These are phyloP conservation scores for Forsythia viridissima DNA, from an alignment of 257 asterid genomes.

Conservation along the genomic window DNA sequence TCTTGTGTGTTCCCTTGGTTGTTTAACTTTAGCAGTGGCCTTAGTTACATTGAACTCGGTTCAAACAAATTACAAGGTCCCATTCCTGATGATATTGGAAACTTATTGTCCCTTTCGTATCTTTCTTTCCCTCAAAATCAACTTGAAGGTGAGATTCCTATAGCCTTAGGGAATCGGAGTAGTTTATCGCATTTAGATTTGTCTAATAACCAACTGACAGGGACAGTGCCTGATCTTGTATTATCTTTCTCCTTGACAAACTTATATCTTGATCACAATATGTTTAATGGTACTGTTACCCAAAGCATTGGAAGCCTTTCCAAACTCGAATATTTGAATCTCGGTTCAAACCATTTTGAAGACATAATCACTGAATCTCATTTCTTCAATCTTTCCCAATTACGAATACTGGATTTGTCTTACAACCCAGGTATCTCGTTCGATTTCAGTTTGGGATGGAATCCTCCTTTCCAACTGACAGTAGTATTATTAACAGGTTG, in stretches of 20 bases:
- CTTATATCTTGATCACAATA: too few relatives aligned
- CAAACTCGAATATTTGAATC: background rate
- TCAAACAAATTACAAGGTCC: background rate
- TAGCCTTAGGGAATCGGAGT: background rate
- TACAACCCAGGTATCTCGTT: background rate
- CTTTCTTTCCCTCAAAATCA: background rate
- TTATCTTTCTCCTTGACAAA: too few relatives aligned
- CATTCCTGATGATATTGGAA: conserved; percentile 2
- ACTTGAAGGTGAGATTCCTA: background rate
- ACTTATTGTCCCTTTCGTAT: background rate
- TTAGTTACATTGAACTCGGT: background rate
- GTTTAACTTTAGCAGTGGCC: conserved; percentile 16
- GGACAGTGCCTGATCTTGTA: background rate
- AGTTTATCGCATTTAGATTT: background rate
- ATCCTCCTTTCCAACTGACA: background rate
- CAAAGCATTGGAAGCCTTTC: too few relatives aligned
- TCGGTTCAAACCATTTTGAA: too few relatives aligned
- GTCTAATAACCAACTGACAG: background rate
- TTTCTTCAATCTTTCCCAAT: background rate
- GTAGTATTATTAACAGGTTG: background rate
- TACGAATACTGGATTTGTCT: background rate
- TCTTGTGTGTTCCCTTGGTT: conserved; percentile 6
- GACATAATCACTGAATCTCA: background rate
- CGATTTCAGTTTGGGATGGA: background rate
- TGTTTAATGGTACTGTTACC: too few relatives aligned